Evolutionary conservation across 108 stramenopile species (phyloP).

Genomic region (Cyclotella baltica): DNA sequence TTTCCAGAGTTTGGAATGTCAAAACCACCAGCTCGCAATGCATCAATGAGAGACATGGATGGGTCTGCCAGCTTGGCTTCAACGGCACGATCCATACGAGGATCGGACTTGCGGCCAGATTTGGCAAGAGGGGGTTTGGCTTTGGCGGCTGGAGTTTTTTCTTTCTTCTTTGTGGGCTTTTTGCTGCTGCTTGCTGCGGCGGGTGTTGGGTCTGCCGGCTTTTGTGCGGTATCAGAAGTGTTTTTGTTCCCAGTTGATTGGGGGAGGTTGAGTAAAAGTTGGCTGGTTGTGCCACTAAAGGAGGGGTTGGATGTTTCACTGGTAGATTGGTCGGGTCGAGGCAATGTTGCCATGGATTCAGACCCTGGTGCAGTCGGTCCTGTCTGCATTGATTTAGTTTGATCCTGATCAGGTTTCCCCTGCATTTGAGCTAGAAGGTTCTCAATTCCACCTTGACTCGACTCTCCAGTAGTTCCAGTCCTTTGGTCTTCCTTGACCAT

Average conservation of each 20-base stretch:
- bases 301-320: background rate
- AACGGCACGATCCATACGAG: slow-evolving; percentile 79
- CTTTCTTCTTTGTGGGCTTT: slow-evolving; percentile 2
- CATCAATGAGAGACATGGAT: slow-evolving; percentile 64
- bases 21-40: slow-evolving; percentile 79
- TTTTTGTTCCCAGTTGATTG: background rate
- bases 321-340: background rate
- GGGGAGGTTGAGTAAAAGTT: background rate
- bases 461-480: background rate
- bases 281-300: background rate
- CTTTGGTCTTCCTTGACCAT: slow-evolving; percentile 42
- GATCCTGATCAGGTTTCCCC: background rate
- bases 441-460: background rate
- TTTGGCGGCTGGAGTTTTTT: slow-evolving; percentile 23
- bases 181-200: background rate
- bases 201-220: background rate
- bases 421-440: background rate
- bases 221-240: background rate
- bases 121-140: slow-evolving; percentile 28
- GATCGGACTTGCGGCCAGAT: slow-evolving; percentile 75
- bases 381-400: background rate
- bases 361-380: background rate
- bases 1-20: slow-evolving; percentile 65
- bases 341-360: background rate
- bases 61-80: slow-evolving; percentile 76